Evolutionary conservation across 306 rosid genomes (phyloP).

Genomic region (Cucurbita maxima): DNA sequence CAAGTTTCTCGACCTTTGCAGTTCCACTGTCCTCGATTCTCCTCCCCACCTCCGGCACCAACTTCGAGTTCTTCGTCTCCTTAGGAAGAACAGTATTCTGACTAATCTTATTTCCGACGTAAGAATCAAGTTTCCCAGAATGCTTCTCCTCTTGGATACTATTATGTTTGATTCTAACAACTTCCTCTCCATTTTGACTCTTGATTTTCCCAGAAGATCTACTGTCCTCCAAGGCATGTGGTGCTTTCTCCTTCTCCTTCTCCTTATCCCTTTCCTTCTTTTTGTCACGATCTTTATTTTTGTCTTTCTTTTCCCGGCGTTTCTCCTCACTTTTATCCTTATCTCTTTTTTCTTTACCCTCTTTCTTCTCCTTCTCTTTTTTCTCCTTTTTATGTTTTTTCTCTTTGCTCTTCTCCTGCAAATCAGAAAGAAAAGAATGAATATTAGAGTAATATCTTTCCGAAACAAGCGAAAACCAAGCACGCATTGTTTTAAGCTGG

Average conservation of each 20-base stretch:
- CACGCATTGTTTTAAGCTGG: no score
- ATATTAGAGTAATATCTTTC: background rate
- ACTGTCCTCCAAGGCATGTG: constrained; percentile 33
- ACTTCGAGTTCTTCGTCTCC: constrained; percentile 39
- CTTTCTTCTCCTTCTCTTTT: constrained; percentile 63
- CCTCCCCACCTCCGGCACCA: constrained; percentile 43
- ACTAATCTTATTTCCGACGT: constrained; percentile 40
- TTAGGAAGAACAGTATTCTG: constrained; percentile 32
- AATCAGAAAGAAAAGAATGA: background rate
- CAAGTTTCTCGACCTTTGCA: constrained; percentile 33
- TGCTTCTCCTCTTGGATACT: constrained; percentile 22
- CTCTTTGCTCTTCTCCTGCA: constrained; percentile 67
- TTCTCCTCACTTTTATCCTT: constrained; percentile 58
- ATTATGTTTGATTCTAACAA: constrained; percentile 26
- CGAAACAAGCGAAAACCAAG: no score
- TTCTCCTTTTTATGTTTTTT: constrained; percentile 66
- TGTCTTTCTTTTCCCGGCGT: constrained; percentile 68
- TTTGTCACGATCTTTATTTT: constrained; percentile 54
- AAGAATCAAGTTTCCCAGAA: constrained; percentile 29
- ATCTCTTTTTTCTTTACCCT: constrained; percentile 53
- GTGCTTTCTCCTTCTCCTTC: constrained; percentile 25
- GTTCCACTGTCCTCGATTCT: constrained; percentile 39
- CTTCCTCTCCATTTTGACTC: constrained; percentile 32
- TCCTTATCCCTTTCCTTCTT: constrained; percentile 48
- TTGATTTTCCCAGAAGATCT: constrained; percentile 29